phyloP scores from a whole-genome alignment of 768 basidiomycete genomes.

The Leucosporidium yakuticum region DNA sequence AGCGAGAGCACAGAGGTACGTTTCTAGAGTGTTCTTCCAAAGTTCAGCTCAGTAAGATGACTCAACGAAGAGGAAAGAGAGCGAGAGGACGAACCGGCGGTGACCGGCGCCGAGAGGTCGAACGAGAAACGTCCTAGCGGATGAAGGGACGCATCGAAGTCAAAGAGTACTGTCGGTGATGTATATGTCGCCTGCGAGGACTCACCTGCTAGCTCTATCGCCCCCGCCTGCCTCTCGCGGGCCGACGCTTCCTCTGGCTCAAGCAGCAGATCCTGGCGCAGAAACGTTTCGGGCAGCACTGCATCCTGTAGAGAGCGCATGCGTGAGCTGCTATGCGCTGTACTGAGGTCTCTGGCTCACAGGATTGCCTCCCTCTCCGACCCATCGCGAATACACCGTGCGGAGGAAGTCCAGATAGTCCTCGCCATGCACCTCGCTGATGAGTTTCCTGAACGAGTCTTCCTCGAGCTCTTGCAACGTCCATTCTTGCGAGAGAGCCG shows the following conservation, averaged over 20 bases:
- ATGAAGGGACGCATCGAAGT: neutral
- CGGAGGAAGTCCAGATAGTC: slow-evolving; percentile 41
- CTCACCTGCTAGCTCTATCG: slow-evolving; percentile 37
- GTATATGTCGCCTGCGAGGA: no score
- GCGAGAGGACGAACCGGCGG: slow-evolving; percentile 30
- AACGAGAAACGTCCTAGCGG: slow-evolving; percentile 41
- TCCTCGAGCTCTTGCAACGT: slow-evolving; percentile 13
- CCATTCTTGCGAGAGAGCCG: slow-evolving; percentile 20
- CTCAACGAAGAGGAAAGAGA: neutral
- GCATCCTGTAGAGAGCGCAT: slow-evolving; percentile 32
- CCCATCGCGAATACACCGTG: slow-evolving; percentile 42
- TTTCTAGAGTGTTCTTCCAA: slow-evolving; percentile 33
- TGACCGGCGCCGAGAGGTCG: slow-evolving; percentile 44
- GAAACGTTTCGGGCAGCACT: slow-evolving; percentile 43
- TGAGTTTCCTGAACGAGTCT: slow-evolving; percentile 20
- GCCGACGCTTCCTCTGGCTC: neutral
- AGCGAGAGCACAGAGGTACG: slow-evolving; percentile 40
- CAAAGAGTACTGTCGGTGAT: slow-evolving; percentile 18
- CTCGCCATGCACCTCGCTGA: slow-evolving; percentile 34
- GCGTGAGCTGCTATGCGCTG: no score
- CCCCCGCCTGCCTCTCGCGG: slow-evolving; percentile 6
- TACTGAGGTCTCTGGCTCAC: slow-evolving; percentile 10
- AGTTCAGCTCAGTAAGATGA: no score
- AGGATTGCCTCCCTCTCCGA: slow-evolving; percentile 39
- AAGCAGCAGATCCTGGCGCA: slow-evolving; percentile 36